These are phyloP conservation scores for Sporothrix luriei DNA, from an alignment of 2,329 filamentous ascomycete species.

Conservation along the genomic window DNA sequence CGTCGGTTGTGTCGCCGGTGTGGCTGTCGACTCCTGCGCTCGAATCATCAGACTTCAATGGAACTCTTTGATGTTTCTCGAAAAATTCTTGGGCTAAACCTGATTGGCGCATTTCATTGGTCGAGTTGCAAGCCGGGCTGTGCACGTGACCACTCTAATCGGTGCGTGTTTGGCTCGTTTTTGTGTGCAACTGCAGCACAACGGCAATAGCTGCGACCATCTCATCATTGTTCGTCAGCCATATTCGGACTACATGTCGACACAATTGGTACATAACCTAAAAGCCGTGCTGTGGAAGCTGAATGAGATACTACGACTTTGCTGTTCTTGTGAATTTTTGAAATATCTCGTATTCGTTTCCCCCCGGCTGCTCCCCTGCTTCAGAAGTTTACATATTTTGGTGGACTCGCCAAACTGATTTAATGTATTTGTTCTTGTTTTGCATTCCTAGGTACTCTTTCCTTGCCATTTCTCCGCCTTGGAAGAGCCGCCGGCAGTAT, in stretches of 20 bases:
- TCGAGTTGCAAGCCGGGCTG: no score
- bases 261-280: no score
- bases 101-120: slow-evolving; percentile 26
- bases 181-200: not conserved
- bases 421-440: not conserved
- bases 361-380: no score
- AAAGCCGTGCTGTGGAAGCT: no score
- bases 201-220: not conserved
- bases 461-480: not conserved
- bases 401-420: not conserved
- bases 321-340: no score
- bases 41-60: not conserved
- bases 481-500: not conserved
- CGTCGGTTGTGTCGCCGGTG: not conserved
- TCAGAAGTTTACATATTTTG: not conserved
- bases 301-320: no score
- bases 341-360: no score
- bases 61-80: not conserved
- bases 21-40: not conserved
- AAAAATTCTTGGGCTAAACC: slow-evolving; percentile 21
- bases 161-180: not conserved
- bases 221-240: slow-evolving; percentile 13
- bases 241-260: not conserved
- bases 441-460: not conserved
- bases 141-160: slow-evolving; percentile 11